A percentile compares a stretch with the other conserved stretches of the same genome.
These are phyloP conservation scores for Yamadazyma diospyri DNA, from an alignment of 1,139 yeast species.

Conservation along the genomic window DNA sequence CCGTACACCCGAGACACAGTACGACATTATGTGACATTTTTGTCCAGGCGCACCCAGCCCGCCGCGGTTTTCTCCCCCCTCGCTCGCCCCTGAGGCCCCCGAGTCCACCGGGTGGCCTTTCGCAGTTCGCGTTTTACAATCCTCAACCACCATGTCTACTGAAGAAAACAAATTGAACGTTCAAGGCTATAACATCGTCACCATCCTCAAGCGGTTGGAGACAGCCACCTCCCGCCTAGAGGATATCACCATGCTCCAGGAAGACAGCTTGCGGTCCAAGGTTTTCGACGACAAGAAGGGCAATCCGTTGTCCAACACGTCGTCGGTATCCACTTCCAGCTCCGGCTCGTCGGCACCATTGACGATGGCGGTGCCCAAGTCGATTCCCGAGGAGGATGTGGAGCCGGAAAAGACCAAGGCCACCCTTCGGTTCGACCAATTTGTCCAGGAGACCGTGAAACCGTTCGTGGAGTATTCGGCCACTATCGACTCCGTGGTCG, in stretches of 20 bases:
- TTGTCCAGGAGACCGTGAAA: constrained; percentile 49
- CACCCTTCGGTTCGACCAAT: constrained; percentile 50
- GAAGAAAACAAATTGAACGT: constrained; percentile 59
- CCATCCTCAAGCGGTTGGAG: constrained; percentile 79
- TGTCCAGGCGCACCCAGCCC: no score
- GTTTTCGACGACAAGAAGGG: constrained; percentile 2
- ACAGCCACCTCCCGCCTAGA: constrained; percentile 93
- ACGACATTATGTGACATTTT: no score
- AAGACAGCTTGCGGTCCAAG: constrained; percentile 32
- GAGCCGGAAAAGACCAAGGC: constrained; percentile 36
- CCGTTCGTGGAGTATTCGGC: constrained; percentile 62
- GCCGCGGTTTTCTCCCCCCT: no score
- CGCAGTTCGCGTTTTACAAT: no score
- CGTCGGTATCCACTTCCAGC: constrained; percentile 11
- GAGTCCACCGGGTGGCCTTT: no score
- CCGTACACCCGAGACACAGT: no score
- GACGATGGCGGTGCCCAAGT: constrained; percentile 1
- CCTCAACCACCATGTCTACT: constrained; percentile 28
- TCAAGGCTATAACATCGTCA: constrained; percentile 79
- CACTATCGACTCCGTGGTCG: constrained; percentile 60
- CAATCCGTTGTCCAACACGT: constrained; percentile 6
- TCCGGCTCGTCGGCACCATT: constrained; percentile 9
- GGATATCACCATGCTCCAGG: constrained; percentile 80
- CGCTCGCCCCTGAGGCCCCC: no score
- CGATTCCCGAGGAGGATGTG: constrained; percentile 13